phyloP scores from a whole-genome alignment of 495 filamentous ascomycete species.

The Podospora appendiculata region DNA sequence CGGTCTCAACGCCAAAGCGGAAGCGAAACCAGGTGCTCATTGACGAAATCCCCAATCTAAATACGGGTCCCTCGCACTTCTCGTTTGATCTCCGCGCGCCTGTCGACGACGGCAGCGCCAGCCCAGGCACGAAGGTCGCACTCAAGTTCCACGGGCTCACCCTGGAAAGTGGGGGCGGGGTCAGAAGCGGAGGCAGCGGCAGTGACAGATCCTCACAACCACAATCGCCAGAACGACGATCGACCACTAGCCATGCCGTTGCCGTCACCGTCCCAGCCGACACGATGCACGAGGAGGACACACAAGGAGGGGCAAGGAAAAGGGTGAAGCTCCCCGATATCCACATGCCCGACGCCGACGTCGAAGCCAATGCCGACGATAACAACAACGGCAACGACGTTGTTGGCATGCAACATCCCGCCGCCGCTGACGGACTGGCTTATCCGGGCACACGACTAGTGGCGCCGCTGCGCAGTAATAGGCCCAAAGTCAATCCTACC shows the following conservation, averaged over 20 bases:
- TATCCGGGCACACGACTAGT: neutral
- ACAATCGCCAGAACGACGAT: conserved; percentile 10
- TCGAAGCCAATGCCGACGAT: neutral
- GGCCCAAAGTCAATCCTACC: too few relatives aligned
- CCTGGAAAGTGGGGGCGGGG: conserved; percentile 43
- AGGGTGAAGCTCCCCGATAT: conserved; percentile 25
- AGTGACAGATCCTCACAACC: conserved; percentile 18
- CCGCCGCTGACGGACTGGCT: neutral
- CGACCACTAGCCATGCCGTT: conserved; percentile 2
- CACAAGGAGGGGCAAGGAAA: conserved; percentile 23
- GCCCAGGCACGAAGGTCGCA: conserved; percentile 57
- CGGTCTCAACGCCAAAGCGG: conserved; percentile 38
- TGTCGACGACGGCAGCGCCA: conserved; percentile 35
- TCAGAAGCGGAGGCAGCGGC: conserved; percentile 14
- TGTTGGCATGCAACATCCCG: neutral
- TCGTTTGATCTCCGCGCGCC: conserved; percentile 27
- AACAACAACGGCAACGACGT: neutral
- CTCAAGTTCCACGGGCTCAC: conserved; percentile 55
- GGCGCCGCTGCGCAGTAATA: neutral
- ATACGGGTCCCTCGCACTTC: conserved; percentile 16
- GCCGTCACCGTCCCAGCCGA: neutral
- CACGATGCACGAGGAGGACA: conserved; percentile 19
- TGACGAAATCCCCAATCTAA: conserved; percentile 11
- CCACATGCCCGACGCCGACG: conserved; percentile 12
- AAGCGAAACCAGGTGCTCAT: conserved; percentile 30